These are phyloP conservation scores for Starmera dryadoides DNA, from an alignment of 805 yeast species.

Conservation along the genomic window DNA sequence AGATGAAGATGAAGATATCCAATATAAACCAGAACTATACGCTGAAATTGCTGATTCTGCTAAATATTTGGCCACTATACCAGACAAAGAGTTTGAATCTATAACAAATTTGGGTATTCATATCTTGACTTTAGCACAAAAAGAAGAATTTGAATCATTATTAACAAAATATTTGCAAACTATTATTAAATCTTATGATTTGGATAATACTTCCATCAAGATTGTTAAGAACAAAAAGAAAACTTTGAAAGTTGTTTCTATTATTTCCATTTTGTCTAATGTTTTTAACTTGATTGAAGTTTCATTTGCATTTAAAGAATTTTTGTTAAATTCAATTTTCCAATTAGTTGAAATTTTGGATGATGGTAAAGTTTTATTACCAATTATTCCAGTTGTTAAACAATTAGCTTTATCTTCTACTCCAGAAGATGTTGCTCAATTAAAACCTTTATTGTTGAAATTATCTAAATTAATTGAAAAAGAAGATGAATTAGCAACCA, in stretches of 20 bases:
- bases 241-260: slow-evolving; percentile 7
- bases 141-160: slow-evolving; percentile 1
- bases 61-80: slow-evolving; percentile 8
- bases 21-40: slow-evolving; percentile 12
- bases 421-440: neutral
- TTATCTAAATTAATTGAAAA: neutral
- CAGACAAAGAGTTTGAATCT: slow-evolving; percentile 20
- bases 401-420: neutral
- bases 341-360: slow-evolving; percentile 3
- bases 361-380: slow-evolving; percentile 3
- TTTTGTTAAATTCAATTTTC: slow-evolving; percentile 10
- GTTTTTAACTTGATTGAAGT: slow-evolving; percentile 13
- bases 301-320: slow-evolving; percentile 10
- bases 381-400: slow-evolving; percentile 4
- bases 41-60: slow-evolving; percentile 9
- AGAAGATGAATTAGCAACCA: neutral
- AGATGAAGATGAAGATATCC: slow-evolving; percentile 11
- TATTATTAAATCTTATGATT: slow-evolving; percentile 2
- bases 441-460: slow-evolving; percentile 1
- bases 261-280: slow-evolving; percentile 15
- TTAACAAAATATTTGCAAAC: slow-evolving; percentile 1
- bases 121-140: slow-evolving; percentile 11
- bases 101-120: slow-evolving; percentile 17
- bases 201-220: neutral
- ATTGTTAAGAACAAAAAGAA: slow-evolving; percentile 6